Evolutionary conservation across 2,329 filamentous ascomycete species (phyloP), one percentile per base, ranked within the genome.

Genomic region (Chaetomiaceae sp.): DNA sequence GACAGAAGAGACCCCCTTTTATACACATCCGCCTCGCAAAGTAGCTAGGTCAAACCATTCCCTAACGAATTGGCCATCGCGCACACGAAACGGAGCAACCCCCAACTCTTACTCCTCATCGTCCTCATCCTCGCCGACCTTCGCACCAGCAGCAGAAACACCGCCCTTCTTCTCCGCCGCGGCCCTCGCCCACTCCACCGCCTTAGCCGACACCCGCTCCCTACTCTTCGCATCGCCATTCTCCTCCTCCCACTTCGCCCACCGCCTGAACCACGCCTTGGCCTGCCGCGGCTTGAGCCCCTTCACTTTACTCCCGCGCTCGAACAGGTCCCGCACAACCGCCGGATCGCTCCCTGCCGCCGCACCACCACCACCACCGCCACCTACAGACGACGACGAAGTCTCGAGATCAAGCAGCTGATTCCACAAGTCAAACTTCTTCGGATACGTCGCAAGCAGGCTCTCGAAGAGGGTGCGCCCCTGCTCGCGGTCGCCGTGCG

Each of bases 391-490:
- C 75, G 36, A 12, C 14, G 41, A 9, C 14, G 76, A 74, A 51
- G 83, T 76, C 70, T 98, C 93, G 46, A 96, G 75, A 62, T 95
- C 89, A 1, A 96, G 69, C 55, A 95, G 82, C 66, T 95, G 84
- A 65, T 88, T 93, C 91, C 91, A 97, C 42, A 97, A 72, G 63
- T 96, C 89, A 49, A 88, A 81, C 64, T 88, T 87, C 72, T 94
- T 95, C 37, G 89, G 88, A 71, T 84, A 95, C 4, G 85, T 84
- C 29, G 81, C 78, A 7, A 98, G 74, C 8, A 98, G 74, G 32
- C 84, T 86, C 66, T 96, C 91, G 59, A 97, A 97, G 61, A 97
- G 84, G 20, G 94, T 98, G 15, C 94, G 84, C 9, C 93, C 93
- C 48, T 88, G 86, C 69, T 98, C 94, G 3, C 88, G 73, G 58